Evolutionary conservation across 257 asterid species (phyloP).

Genomic region (Hygrophila difformis): DNA sequence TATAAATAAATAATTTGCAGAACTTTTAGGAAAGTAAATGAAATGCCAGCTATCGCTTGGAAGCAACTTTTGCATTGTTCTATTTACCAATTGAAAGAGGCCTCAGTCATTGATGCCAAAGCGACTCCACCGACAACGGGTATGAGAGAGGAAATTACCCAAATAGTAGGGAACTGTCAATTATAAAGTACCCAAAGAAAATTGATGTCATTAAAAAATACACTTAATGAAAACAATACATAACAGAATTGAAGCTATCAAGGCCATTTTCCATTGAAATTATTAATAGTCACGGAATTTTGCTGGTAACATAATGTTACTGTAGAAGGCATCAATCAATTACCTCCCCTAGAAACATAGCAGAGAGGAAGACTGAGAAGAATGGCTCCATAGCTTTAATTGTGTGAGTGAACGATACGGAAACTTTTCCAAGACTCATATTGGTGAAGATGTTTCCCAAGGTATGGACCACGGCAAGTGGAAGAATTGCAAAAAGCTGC

Average conservation of each 20-base stretch:
- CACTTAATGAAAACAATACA: background rate
- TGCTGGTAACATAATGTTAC: background rate
- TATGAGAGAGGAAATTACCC: constrained; percentile 84
- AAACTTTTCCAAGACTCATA: constrained; percentile 89
- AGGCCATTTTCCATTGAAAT: too few relatives aligned
- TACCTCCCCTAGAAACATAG: constrained; percentile 87
- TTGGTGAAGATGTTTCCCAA: constrained; percentile 92
- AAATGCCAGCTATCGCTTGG: too few relatives aligned
- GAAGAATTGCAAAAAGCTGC: constrained; percentile 78
- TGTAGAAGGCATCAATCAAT: constrained; percentile 6
- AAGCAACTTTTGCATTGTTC: constrained; percentile 6
- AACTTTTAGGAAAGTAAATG: constrained; percentile 12
- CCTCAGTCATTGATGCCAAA: constrained; percentile 83
- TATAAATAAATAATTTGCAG: constrained; percentile 6
- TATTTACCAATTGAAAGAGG: constrained; percentile 75
- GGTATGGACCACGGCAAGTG: constrained; percentile 76
- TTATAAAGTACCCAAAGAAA: constrained; percentile 2
- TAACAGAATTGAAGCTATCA: background rate
- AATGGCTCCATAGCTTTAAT: constrained; percentile 93
- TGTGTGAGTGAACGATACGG: constrained; percentile 92
- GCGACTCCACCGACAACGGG: constrained; percentile 95
- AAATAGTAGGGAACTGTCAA: constrained; percentile 57
- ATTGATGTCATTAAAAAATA: background rate
- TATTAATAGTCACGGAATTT: background rate
- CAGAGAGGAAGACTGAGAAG: constrained; percentile 82